Percentiles rank a stretch among this genome's conserved stretches.
phyloP scores from a whole-genome alignment of 805 yeast genomes.

The Sugiyamaella americana region DNA sequence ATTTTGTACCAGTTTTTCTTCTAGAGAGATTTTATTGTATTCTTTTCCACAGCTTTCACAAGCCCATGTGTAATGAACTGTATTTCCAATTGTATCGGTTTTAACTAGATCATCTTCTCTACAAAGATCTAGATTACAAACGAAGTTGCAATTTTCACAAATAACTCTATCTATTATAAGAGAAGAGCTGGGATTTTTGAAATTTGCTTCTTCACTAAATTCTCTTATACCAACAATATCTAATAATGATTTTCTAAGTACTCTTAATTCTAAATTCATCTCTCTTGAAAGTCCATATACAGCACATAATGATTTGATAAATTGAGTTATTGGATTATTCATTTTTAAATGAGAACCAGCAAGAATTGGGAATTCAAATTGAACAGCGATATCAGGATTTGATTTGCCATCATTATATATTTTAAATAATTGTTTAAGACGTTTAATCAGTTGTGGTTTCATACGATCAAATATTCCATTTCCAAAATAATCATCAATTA shows the following conservation, averaged over 20 bases:
- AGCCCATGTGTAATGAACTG: constrained; percentile 33
- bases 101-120: constrained; percentile 45
- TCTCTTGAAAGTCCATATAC: constrained; percentile 61
- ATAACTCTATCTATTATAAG: constrained; percentile 60
- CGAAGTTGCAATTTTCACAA: constrained; percentile 73
- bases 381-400: constrained; percentile 54
- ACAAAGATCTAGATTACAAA: constrained; percentile 77
- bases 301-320: constrained; percentile 70
- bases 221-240: constrained; percentile 74
- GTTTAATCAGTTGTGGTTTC: constrained; percentile 55
- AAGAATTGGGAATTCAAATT: constrained; percentile 65
- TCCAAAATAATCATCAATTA: constrained; percentile 19
- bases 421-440: constrained; percentile 58
- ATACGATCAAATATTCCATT: constrained; percentile 40
- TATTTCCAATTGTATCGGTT: constrained; percentile 17
- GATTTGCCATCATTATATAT: constrained; percentile 64
- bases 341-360: constrained; percentile 64
- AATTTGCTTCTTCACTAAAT: constrained; percentile 68
- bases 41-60: constrained; percentile 63
- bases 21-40: constrained; percentile 63
- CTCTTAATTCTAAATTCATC: constrained; percentile 64
- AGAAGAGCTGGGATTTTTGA: constrained; percentile 68
- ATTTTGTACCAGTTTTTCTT: constrained; percentile 70
- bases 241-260: constrained; percentile 68
- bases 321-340: constrained; percentile 70